A percentile compares a stretch with the other conserved stretches of the same genome.
These are phyloP conservation scores for Colletotrichum graminicola DNA, from an alignment of 2,329 filamentous ascomycete species.

Conservation along the genomic window DNA sequence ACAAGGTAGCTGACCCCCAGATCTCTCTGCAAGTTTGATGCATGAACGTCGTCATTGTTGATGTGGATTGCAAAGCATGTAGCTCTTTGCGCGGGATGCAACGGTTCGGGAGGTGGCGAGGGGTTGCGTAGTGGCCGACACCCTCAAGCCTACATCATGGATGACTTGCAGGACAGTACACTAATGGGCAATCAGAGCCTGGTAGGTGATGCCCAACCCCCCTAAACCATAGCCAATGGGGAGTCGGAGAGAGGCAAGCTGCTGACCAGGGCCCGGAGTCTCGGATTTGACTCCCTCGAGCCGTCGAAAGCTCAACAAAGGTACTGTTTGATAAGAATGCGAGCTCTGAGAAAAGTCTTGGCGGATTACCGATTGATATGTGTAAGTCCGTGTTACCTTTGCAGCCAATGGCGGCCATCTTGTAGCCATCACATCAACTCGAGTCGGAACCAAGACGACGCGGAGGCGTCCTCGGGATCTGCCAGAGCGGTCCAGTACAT, in stretches of 20 bases:
- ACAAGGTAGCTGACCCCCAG: not conserved
- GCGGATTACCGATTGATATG: too few relatives aligned
- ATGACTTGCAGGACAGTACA: conserved; percentile 27
- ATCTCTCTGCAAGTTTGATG: conserved; percentile 1
- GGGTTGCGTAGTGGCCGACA: not conserved
- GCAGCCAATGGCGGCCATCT: not conserved
- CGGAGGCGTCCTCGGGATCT: not conserved
- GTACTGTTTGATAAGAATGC: not conserved
- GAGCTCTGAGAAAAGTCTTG: too few relatives aligned
- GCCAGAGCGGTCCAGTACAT: not conserved
- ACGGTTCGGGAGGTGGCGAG: not conserved
- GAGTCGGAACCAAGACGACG: not conserved
- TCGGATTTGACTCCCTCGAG: not conserved
- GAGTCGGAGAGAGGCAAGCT: not conserved
- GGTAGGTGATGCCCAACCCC: not conserved
- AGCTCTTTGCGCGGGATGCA: not conserved
- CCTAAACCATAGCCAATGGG: not conserved
- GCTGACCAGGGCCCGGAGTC: conserved; percentile 7
- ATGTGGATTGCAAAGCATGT: conserved; percentile 13
- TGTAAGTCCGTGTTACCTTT: not conserved
- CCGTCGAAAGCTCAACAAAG: not conserved
- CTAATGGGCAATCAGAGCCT: conserved; percentile 6
- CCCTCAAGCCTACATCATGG: not conserved
- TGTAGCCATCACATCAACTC: not conserved
- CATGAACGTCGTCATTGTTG: conserved; percentile 15